Evolutionary conservation across 2,329 filamentous ascomycete species (phyloP).

Genomic region (Alternaria solani): DNA sequence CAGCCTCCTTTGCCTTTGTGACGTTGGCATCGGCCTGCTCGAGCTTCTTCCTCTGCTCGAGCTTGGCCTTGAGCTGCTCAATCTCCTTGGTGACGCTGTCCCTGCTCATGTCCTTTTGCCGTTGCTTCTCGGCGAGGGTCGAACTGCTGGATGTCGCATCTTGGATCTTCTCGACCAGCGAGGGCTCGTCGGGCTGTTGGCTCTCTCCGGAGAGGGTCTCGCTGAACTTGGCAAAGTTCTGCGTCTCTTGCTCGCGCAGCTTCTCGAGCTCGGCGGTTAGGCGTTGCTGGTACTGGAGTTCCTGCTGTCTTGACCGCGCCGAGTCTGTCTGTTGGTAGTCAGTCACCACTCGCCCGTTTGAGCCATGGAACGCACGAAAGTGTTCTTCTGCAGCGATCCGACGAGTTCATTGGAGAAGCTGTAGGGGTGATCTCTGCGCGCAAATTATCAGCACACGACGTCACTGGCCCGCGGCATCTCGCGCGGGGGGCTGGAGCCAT

Average conservation of each 20-base stretch:
- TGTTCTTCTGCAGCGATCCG: constrained; percentile 81
- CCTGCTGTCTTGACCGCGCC: constrained; percentile 81
- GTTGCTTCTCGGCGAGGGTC: constrained; percentile 52
- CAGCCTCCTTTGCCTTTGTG: constrained; percentile 75
- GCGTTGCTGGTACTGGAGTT: constrained; percentile 87
- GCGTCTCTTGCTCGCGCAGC: constrained; percentile 74
- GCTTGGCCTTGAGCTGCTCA: constrained; percentile 61
- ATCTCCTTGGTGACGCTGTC: constrained; percentile 66
- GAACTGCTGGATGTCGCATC: constrained; percentile 48
- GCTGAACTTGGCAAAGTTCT: constrained; percentile 73
- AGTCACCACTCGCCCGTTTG: background rate
- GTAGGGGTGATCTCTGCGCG: constrained; percentile 66
- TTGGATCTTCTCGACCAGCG: constrained; percentile 48
- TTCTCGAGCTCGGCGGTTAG: constrained; percentile 85
- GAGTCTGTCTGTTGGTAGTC: constrained; percentile 74
- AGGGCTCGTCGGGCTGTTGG: constrained; percentile 42
- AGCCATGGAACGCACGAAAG: constrained; percentile 69
- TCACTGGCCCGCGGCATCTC: constrained; percentile 8
- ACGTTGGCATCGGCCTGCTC: constrained; percentile 73
- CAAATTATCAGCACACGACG: constrained; percentile 43
- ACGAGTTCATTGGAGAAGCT: constrained; percentile 83
- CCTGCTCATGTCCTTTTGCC: constrained; percentile 58
- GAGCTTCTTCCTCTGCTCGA: constrained; percentile 64
- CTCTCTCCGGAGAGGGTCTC: constrained; percentile 66
- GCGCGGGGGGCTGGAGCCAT: constrained; percentile 27